These are phyloP conservation scores for Tilletia indica DNA, from an alignment of 1,284 basidiomycete genomes.

Conservation along the genomic window DNA sequence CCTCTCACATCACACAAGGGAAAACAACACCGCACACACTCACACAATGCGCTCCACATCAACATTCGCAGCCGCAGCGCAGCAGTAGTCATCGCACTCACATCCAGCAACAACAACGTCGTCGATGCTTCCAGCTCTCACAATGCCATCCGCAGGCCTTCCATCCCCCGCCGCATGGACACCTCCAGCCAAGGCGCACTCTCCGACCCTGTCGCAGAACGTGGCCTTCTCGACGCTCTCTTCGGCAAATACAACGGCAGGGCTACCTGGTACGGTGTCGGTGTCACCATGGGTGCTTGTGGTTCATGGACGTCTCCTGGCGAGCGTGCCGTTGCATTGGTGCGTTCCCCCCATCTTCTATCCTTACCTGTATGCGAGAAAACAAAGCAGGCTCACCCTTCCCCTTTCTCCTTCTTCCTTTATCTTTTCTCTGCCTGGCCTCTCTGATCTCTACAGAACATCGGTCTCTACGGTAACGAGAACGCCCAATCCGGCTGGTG, in stretches of 20 bases:
- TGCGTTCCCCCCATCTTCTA: neutral
- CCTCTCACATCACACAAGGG: no score
- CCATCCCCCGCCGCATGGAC: conserved; percentile 6
- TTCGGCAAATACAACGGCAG: neutral
- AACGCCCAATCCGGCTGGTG: conserved; percentile 29
- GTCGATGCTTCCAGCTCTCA: conserved; percentile 5
- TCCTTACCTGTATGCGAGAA: no score
- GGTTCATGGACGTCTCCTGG: neutral
- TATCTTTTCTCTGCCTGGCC: neutral
- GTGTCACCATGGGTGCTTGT: conserved; percentile 14
- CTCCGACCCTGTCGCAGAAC: conserved; percentile 15
- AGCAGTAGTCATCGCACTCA: neutral
- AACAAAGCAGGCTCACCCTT: neutral
- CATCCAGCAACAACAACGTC: neutral
- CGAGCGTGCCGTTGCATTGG: neutral
- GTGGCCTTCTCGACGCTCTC: conserved; percentile 14
- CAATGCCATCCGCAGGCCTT: conserved; percentile 15
- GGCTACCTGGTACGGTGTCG: conserved; percentile 15
- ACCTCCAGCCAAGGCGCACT: neutral
- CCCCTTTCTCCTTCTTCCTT: neutral
- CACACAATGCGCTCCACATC: no score
- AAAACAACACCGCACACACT: no score
- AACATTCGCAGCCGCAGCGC: neutral
- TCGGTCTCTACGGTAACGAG: conserved; percentile 14
- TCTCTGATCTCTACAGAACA: neutral